Conservation (phyloP, 495 filamentous ascomycete genomes). For the Xylaria flabelliformis region DNA sequence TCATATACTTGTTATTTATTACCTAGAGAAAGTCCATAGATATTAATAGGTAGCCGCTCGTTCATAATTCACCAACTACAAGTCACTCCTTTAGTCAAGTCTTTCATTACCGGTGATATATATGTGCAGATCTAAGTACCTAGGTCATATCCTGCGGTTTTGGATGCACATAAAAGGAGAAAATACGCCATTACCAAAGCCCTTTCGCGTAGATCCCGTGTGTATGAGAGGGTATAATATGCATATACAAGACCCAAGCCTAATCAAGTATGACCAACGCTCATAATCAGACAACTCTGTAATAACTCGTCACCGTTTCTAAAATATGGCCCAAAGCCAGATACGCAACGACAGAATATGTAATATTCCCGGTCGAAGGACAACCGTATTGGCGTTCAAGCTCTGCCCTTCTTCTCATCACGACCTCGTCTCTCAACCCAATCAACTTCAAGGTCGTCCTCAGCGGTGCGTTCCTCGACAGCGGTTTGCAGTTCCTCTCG, state of each 20-base stretch:
- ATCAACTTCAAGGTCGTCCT: conserved; percentile 17
- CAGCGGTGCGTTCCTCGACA: conserved; percentile 21
- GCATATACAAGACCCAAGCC: background rate
- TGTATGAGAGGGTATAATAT: conserved; percentile 13
- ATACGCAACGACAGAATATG: background rate
- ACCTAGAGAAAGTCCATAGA: background rate
- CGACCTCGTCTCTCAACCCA: conserved; percentile 29
- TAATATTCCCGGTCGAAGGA: background rate
- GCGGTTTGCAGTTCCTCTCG: conserved; percentile 56
- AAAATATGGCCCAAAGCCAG: background rate
- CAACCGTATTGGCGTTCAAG: background rate
- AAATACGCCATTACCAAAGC: background rate
- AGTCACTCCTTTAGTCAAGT: background rate
- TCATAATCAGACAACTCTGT: background rate
- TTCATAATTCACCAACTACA: conserved; percentile 5
- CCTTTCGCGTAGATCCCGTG: background rate
- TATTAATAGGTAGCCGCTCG: conserved; percentile 12
- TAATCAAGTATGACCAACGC: background rate
- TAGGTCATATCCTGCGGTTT: background rate
- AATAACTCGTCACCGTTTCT: background rate
- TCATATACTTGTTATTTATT: background rate
- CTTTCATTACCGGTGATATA: background rate
- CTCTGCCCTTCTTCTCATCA: conserved; percentile 19
- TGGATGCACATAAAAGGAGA: background rate
- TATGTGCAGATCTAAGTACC: background rate